These are phyloP conservation scores for Arabidopsis suecica DNA, from an alignment of 345 rosid species.

Conservation along the genomic window DNA sequence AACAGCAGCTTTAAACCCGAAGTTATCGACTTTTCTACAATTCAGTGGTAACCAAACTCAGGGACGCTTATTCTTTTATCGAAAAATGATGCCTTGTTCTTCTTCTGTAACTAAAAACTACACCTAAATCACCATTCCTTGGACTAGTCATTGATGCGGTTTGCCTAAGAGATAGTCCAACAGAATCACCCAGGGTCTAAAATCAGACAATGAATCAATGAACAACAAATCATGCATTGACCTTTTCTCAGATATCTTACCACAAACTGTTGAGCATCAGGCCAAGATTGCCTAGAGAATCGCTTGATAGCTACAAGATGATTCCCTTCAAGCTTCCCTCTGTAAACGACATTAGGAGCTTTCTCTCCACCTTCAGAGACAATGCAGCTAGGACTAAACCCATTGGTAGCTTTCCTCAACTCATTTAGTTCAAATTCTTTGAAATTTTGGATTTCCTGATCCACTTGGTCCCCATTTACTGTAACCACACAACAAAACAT, in stretches of 20 bases:
- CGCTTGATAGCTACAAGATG: conserved; percentile 82
- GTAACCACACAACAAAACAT: conserved; percentile 30
- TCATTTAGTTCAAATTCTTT: conserved; percentile 72
- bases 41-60: not conserved
- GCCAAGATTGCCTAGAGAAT: conserved; percentile 94
- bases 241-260: conserved; percentile 41
- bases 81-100: not conserved
- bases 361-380: conserved; percentile 98
- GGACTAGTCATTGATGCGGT: not conserved
- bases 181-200: not conserved
- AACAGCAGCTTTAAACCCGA: conserved; percentile 20
- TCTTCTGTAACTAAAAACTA: conserved; percentile 7
- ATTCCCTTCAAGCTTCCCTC: conserved; percentile 75
- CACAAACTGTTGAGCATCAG: conserved; percentile 93
- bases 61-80: conserved; percentile 1
- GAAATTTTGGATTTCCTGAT: conserved; percentile 59
- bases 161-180: conserved; percentile 6
- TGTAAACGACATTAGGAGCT: conserved; percentile 91
- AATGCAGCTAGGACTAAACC: conserved; percentile 72
- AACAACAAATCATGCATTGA: conserved; percentile 16
- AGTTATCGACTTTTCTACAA: not conserved
- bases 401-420: conserved; percentile 81
- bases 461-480: conserved; percentile 53
- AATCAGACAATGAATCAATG: conserved; percentile 1
- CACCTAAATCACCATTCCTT: not conserved